phyloP scores from a whole-genome alignment of 768 basidiomycete species.

The Amanita polypyramis region DNA sequence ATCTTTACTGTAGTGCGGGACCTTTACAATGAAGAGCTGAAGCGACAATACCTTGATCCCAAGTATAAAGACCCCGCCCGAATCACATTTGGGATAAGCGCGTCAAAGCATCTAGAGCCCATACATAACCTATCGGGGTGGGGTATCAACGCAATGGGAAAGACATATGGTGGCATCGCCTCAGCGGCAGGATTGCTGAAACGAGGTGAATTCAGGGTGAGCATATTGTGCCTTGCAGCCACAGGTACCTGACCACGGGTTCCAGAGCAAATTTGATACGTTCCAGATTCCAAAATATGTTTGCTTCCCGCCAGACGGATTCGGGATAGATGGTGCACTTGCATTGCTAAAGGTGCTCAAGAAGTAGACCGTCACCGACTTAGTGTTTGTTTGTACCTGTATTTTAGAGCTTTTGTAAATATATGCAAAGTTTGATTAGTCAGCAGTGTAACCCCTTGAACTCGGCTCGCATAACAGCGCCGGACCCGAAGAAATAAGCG shows the following conservation, averaged over 20 bases:
- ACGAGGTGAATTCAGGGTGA: conserved; percentile 34
- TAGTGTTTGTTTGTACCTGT: background rate
- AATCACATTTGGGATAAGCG: conserved; percentile 40
- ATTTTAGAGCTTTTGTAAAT: too few relatives aligned
- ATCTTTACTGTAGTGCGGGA: conserved; percentile 37
- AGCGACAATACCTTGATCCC: background rate
- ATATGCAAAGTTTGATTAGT: too few relatives aligned
- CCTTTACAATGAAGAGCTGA: conserved; percentile 24
- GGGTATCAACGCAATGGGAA: conserved; percentile 32
- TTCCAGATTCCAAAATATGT: conserved; percentile 35
- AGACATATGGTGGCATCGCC: conserved; percentile 31
- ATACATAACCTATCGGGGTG: conserved; percentile 35
- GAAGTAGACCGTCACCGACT: conserved; percentile 17
- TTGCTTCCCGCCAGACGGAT: conserved; percentile 38
- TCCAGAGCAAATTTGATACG: conserved; percentile 35
- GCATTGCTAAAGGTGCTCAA: conserved; percentile 28
- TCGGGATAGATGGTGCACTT: conserved; percentile 35
- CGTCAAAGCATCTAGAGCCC: conserved; percentile 27
- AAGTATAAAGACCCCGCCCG: conserved; percentile 17
- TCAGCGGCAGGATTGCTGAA: conserved; percentile 27
- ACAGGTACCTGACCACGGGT: conserved; percentile 1
- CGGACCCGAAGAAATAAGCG: too few relatives aligned
- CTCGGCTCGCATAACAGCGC: too few relatives aligned
- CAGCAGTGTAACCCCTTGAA: too few relatives aligned
- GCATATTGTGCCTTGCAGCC: conserved; percentile 2